Evolutionary conservation across 257 asterid species (phyloP), one percentile per base, ranked within the genome.

Genomic region (Ligustrum vulgare): DNA sequence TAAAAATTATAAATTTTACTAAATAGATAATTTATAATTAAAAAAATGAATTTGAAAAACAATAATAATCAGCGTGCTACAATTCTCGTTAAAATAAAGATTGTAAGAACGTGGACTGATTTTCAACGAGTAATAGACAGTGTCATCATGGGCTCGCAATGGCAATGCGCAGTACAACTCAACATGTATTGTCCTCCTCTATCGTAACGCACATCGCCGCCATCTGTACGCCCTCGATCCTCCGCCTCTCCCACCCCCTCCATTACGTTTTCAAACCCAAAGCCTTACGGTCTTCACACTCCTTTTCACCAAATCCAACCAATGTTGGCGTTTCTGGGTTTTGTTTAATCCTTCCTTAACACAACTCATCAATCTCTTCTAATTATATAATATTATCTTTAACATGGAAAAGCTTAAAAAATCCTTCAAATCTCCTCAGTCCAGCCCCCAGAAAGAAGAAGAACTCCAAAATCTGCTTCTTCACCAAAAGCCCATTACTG

Each of bases 381-480:
- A 63, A 31, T 58, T 49, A 31, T n/a, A 58, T 67, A 22, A 4
- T 58, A 28, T 60, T 56, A n/a, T 39, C 1, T 22, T 23, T 34
- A 36, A n/a, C 78, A 79, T 79, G 88, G 84, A 84, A 69, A 69
- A 71, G 18, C 71, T 84, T 18, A 75, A 66, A 62, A 79, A 77
- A 78, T 83, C 86, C 47, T 81, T 77, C 73, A 83, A 81, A 70
- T 36, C 78, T 31, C 72, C 8, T 45, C 58, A 76, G n/a, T 63
- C 78, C 15, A 23, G 66, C 16, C 56, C 37, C 6, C 76, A 28
- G 36, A 81, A 71, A 7, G 41, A 75, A 70, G 83, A 77, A 36
- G 80, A 81, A 67, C 82, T 79, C 16, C 76, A 73, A 67, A 75
- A 70, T 37, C 77, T 83, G 8, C 64, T 82, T 25, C 34, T 20